Conservation (phyloP, 768 basidiomycete species). For the Cytidiella melzeri region DNA sequence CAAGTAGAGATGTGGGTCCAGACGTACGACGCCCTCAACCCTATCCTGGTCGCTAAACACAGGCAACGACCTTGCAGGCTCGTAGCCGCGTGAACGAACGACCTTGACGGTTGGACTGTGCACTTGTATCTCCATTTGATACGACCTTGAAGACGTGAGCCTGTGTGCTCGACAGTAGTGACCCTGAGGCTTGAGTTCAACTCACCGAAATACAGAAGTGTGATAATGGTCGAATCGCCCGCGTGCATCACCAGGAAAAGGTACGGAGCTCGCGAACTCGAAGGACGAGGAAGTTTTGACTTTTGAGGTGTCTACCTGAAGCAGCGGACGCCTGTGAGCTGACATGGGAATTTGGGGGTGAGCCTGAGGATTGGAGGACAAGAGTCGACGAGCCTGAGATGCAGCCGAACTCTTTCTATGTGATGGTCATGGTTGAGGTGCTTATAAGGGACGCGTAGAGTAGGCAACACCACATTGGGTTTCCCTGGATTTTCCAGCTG, state of each 20-base stretch:
- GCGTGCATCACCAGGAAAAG: conserved; percentile 1
- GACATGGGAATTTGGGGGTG: conserved; percentile 2
- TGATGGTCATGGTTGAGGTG: not conserved
- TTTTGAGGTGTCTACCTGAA: conserved; percentile 8
- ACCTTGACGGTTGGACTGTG: conserved; percentile 56
- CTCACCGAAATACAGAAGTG: conserved; percentile 24
- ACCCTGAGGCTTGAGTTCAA: too few relatives aligned
- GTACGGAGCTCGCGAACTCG: not conserved
- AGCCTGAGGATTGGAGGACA: not conserved
- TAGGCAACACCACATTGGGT: too few relatives aligned
- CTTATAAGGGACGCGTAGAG: not conserved
- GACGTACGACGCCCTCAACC: conserved; percentile 51
- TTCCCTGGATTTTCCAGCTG: too few relatives aligned
- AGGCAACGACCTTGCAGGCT: conserved; percentile 27
- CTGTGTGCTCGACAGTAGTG: not conserved
- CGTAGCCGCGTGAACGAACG: conserved; percentile 25
- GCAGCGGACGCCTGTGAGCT: conserved; percentile 8
- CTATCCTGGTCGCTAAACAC: conserved; percentile 59
- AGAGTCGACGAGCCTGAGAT: not conserved
- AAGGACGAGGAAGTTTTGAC: too few relatives aligned
- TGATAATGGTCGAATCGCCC: conserved; percentile 15
- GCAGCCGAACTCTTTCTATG: not conserved
- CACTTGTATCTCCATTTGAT: conserved; percentile 53
- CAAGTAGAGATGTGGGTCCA: conserved; percentile 45
- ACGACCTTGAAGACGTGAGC: conserved; percentile 11